Base-by-base conservation (phyloP, 1,284 basidiomycete genomes). In the Pterulicium gracile region DNA sequence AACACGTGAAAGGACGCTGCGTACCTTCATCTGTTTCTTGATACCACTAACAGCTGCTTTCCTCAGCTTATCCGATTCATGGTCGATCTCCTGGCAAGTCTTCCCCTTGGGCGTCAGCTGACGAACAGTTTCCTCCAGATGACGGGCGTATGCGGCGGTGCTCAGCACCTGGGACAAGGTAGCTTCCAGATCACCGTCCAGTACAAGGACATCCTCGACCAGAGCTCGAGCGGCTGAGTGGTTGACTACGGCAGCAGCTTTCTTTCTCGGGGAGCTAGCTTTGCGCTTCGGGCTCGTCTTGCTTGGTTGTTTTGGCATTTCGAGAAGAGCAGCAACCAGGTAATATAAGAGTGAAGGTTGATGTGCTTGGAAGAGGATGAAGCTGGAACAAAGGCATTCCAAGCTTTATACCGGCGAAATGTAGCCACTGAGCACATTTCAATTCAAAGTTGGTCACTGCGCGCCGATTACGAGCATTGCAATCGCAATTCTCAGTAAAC, bases 11-110 rank as follows among this genome's bases (percentile, higher is more conserved):
- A 41, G 45, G 40, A 44, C 17, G 44, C 14, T 23, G 60, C 67
- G 27, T 47, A 73, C 72, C 14, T 55, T 59, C 73, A 79, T 72
- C 57, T 75, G 71, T 51, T 77, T 75, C 57, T 55, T 67, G 45
- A 79, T 79, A 0, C 76, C 74, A 50, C 71, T 72, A 3, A 63
- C 61, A 23, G 66, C 67, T 42, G 68, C 68, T 46, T 60, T 65
- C 24, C 64, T 54, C 13, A 79, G 56, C 52, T 73, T 77, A 49
- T 68, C 68, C 0, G 69, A 71, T 1, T 68, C 72, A 0, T 46
- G 61, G n/a, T 58, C 55, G 18, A 79, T 51, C 45, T 77, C 61
- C 17, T 64, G 64, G 1, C 55, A 50, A 0, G 65, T 63, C 61
- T 68, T 70, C 24, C 53, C 51, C 52, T 69, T 64, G 5, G 67